phyloP scores from a whole-genome alignment of 257 asterid species.

The Nicotiana benthamiana region DNA sequence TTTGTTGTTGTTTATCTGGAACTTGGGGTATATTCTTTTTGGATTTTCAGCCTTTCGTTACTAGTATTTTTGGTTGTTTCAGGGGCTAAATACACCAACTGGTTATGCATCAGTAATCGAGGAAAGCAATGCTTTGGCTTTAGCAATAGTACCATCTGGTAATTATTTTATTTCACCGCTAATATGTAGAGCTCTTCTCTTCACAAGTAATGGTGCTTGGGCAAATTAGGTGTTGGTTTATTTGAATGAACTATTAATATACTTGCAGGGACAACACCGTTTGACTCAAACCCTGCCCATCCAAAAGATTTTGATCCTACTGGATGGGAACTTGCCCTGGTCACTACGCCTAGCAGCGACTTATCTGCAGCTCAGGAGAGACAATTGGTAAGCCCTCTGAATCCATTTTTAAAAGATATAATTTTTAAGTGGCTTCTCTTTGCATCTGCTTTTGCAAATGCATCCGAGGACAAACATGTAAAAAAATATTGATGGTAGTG shows the following conservation, averaged over 20 bases:
- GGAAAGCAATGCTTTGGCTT: constrained; percentile 87
- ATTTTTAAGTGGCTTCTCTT: neutral
- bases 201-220: neutral
- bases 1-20: constrained; percentile 3
- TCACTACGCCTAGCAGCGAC: constrained; percentile 77
- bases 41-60: constrained; percentile 6
- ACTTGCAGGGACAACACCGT: constrained; percentile 47
- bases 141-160: constrained; percentile 92
- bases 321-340: constrained; percentile 99
- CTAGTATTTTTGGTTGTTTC: constrained; percentile 12
- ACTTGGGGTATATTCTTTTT: neutral
- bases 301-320: constrained; percentile 59
- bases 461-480: neutral
- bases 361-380: constrained; percentile 76
- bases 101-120: constrained; percentile 63
- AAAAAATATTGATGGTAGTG: neutral
- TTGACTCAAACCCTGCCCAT: constrained; percentile 39
- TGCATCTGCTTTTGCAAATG: neutral
- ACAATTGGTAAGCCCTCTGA: constrained; percentile 58
- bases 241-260: neutral
- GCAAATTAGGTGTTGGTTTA: neutral
- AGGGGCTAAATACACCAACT: constrained; percentile 65
- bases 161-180: constrained; percentile 8
- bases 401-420: neutral
- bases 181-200: neutral